Evolutionary conservation across 73 alveolate genomes (phyloP).

Genomic region (Symbiodinium natans): DNA sequence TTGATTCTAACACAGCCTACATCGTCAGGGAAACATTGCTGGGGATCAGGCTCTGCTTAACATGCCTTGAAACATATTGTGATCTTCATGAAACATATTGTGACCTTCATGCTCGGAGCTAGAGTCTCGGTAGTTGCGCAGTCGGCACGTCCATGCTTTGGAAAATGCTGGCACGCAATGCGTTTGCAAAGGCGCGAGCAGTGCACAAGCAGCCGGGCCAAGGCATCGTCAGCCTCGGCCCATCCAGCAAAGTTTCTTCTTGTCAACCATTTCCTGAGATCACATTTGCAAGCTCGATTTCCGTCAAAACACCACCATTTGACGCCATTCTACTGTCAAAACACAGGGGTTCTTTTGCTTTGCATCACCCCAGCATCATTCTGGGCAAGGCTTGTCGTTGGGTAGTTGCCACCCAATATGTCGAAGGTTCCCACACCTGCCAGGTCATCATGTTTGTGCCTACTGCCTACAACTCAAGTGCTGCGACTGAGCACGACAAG

Average conservation of each 20-base stretch:
- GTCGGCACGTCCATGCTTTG: background rate
- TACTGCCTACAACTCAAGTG: too few relatives aligned
- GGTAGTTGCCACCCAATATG: conserved; percentile 38
- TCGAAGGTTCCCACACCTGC: conserved; percentile 51
- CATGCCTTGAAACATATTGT: too few relatives aligned
- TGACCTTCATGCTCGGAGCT: too few relatives aligned
- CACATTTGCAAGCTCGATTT: too few relatives aligned
- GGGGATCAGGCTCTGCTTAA: too few relatives aligned
- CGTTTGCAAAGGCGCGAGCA: background rate
- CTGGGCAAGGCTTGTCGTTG: conserved; percentile 29
- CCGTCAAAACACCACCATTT: too few relatives aligned
- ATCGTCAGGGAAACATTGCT: too few relatives aligned
- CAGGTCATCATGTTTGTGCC: background rate
- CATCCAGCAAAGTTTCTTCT: conserved; percentile 28
- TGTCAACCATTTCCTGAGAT: conserved; percentile 27
- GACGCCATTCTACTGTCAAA: too few relatives aligned
- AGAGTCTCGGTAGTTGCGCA: background rate
- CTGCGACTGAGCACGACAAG: too few relatives aligned
- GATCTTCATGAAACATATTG: too few relatives aligned
- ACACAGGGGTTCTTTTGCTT: too few relatives aligned
- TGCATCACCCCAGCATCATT: conserved; percentile 31
- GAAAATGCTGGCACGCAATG: background rate
- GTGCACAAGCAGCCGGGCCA: background rate
- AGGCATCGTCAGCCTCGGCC: conserved; percentile 34
- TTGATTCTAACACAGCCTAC: background rate